Evolutionary conservation across 495 filamentous ascomycete species (phyloP).

Genomic region (Copromyces sp.): DNA sequence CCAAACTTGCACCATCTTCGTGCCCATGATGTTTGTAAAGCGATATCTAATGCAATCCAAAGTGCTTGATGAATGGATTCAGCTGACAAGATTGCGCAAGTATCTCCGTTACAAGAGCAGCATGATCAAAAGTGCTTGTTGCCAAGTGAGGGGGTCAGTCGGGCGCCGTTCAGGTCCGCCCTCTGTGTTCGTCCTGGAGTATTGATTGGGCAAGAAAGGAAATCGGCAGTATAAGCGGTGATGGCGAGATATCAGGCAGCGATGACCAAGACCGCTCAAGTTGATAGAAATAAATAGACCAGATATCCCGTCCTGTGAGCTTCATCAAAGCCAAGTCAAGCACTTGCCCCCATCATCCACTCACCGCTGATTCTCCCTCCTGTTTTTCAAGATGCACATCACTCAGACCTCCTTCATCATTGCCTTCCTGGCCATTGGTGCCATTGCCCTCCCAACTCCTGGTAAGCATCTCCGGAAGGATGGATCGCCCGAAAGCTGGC

Average conservation of each 20-base stretch:
- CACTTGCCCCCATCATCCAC: not conserved
- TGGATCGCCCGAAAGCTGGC: not conserved
- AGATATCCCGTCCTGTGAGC: not conserved
- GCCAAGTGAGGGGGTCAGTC: not conserved
- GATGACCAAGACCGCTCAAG: not conserved
- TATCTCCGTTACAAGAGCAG: not conserved
- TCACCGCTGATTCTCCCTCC: not conserved
- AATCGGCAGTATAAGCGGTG: not conserved
- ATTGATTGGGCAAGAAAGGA: not conserved
- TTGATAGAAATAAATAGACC: not conserved
- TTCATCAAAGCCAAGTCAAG: not conserved
- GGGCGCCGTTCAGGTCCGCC: not conserved
- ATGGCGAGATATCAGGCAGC: not conserved
- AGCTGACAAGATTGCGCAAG: not conserved
- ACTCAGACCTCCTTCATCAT: constrained; percentile 1
- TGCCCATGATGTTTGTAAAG: too few relatives aligned
- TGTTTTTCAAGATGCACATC: not conserved
- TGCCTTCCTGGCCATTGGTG: not conserved
- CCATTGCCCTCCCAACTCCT: not conserved
- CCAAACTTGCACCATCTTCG: not conserved
- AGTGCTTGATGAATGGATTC: not conserved
- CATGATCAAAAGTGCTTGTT: not conserved
- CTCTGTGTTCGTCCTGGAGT: not conserved
- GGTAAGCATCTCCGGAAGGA: not conserved
- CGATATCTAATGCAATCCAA: not conserved